phyloP scores from a whole-genome alignment of 2,329 filamentous ascomycete genomes.

The Colletotrichum sp. region DNA sequence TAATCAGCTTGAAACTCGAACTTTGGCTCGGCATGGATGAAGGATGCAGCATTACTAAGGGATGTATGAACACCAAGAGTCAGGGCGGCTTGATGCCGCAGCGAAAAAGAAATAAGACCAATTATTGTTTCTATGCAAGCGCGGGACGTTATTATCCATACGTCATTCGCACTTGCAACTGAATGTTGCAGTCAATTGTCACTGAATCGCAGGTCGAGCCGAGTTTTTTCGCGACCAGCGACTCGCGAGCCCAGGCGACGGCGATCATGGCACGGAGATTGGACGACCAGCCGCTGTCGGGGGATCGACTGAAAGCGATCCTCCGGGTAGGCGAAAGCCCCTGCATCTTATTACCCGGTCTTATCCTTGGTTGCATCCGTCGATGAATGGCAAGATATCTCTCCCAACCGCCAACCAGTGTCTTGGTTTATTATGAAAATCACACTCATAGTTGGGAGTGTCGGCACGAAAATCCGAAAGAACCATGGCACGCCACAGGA shows the following conservation, averaged over 20 bases:
- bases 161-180: background rate
- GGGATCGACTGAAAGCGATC: background rate
- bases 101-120: background rate
- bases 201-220: background rate
- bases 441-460: background rate
- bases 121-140: background rate
- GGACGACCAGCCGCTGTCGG: background rate
- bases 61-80: background rate
- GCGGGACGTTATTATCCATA: background rate
- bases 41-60: background rate
- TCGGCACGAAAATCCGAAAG: background rate
- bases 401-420: background rate
- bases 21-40: background rate
- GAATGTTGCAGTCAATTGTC: background rate
- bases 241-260: background rate
- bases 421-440: background rate
- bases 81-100: background rate
- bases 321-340: background rate
- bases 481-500: background rate
- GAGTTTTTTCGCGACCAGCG: background rate
- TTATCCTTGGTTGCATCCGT: background rate
- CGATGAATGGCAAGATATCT: background rate
- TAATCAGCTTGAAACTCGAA: slow-evolving; percentile 16
- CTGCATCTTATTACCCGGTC: background rate
- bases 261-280: background rate